Percentiles rank a stretch among this genome's conserved stretches.
Conservation (phyloP, 2,329 filamentous ascomycete species). For the Penicillium sp. region DNA sequence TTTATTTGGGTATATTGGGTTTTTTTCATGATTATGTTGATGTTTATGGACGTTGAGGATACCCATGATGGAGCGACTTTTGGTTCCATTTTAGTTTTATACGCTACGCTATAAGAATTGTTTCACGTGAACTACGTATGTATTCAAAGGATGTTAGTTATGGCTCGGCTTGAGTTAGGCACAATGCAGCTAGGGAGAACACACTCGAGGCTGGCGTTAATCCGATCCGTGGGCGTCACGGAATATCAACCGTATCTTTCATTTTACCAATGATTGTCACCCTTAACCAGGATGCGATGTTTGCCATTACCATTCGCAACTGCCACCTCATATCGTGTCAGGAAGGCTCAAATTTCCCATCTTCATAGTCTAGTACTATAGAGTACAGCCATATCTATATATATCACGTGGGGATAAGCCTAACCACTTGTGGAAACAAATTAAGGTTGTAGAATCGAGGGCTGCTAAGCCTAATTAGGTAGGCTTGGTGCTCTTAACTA, state of each 20-base stretch:
- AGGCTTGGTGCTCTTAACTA: no score
- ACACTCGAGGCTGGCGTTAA: background rate
- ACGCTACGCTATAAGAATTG: background rate
- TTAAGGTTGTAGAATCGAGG: no score
- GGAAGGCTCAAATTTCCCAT: background rate
- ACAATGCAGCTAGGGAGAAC: background rate
- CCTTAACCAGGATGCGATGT: background rate
- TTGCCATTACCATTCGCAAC: background rate
- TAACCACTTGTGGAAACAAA: no score
- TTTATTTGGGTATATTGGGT: background rate
- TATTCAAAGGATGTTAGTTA: background rate
- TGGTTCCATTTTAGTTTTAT: background rate
- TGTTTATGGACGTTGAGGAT: constrained; percentile 5
- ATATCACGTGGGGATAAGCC: no score
- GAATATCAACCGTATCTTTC: background rate
- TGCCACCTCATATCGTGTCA: background rate
- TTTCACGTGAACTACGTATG: background rate
- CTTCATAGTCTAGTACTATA: background rate
- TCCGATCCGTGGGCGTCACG: background rate
- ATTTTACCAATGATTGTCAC: background rate
- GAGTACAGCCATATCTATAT: no score
- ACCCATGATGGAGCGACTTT: constrained; percentile 7
- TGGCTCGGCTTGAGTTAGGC: background rate
- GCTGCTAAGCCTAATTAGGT: no score
- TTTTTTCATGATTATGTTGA: constrained; percentile 1